phyloP scores from a whole-genome alignment of 2,329 filamentous ascomycete species.

The Colletotrichum cuscutae region DNA sequence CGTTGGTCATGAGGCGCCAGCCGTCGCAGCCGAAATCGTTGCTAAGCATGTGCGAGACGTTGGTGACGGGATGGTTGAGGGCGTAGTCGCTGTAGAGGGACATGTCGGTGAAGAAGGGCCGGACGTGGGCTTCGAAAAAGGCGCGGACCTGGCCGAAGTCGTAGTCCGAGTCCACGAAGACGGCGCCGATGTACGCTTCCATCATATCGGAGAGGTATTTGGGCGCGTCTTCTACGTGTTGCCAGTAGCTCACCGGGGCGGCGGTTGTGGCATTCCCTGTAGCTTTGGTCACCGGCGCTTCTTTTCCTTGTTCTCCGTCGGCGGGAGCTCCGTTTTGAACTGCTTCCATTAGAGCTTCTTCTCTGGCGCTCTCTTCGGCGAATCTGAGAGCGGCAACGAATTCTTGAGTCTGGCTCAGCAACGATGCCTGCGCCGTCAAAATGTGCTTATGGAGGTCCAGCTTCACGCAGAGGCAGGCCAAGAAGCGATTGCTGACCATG shows the following conservation, averaged over 20 bases:
- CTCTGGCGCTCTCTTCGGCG: slow-evolving; percentile 48
- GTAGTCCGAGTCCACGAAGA: slow-evolving; percentile 91
- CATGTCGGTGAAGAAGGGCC: slow-evolving; percentile 87
- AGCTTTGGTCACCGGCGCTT: neutral
- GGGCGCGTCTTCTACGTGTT: slow-evolving; percentile 69
- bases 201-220: slow-evolving; percentile 87
- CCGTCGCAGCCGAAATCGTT: slow-evolving; percentile 72
- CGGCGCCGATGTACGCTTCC: slow-evolving; percentile 87
- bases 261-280: slow-evolving; percentile 42
- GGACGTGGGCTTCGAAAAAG: slow-evolving; percentile 82
- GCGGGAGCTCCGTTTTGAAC: neutral
- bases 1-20: slow-evolving; percentile 65
- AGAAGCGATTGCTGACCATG: slow-evolving; percentile 98
- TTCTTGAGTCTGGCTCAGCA: slow-evolving; percentile 58
- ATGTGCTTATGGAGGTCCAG: slow-evolving; percentile 83
- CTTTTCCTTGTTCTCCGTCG: neutral
- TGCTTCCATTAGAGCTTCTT: neutral
- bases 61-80: slow-evolving; percentile 85
- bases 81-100: slow-evolving; percentile 87
- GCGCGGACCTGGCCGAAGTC: slow-evolving; percentile 76
- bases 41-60: slow-evolving; percentile 72
- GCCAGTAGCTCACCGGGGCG: slow-evolving; percentile 75
- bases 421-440: slow-evolving; percentile 58
- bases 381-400: slow-evolving; percentile 69
- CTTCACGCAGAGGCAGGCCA: slow-evolving; percentile 82